phyloP scores from a whole-genome alignment of 2,329 filamentous ascomycete genomes.

The Tolypocladium capitatum region DNA sequence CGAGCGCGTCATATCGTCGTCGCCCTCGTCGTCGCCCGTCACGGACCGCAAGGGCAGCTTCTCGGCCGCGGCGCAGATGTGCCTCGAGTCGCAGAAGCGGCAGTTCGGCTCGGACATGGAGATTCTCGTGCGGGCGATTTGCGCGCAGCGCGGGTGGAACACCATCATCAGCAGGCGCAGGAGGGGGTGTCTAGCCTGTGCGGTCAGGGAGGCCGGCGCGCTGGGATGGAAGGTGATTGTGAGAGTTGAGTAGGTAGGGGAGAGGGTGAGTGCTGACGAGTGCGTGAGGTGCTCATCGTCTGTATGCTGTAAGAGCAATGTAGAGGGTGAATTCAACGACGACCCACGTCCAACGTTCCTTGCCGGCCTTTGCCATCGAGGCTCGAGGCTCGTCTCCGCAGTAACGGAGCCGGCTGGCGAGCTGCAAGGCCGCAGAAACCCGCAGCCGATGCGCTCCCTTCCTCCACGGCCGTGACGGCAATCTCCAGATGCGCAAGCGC shows the following conservation, averaged over 20 bases:
- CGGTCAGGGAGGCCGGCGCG: constrained; percentile 60
- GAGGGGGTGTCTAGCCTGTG: constrained; percentile 60
- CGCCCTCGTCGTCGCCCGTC: constrained; percentile 12
- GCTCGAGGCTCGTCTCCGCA: background rate
- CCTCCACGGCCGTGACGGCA: too few species aligned
- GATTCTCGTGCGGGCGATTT: constrained; percentile 58
- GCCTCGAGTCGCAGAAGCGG: constrained; percentile 40
- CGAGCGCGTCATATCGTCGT: constrained; percentile 19
- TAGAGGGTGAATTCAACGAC: background rate
- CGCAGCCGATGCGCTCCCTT: too few species aligned
- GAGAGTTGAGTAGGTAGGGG: constrained; percentile 26
- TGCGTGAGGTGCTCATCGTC: background rate
- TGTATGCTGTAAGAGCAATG: background rate
- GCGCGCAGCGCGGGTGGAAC: constrained; percentile 61
- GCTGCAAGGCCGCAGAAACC: too few species aligned
- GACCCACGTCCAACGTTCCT: background rate
- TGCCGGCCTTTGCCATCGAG: background rate
- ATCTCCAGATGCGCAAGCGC: too few species aligned
- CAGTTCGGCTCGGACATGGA: constrained; percentile 54
- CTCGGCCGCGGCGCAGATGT: constrained; percentile 37
- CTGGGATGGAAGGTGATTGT: constrained; percentile 57
- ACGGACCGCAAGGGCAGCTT: constrained; percentile 23
- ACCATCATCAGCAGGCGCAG: constrained; percentile 55
- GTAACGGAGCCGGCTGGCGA: background rate
- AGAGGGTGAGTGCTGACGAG: background rate